Conservation (phyloP, 208 protist species). For the Strigomonas galati region DNA sequence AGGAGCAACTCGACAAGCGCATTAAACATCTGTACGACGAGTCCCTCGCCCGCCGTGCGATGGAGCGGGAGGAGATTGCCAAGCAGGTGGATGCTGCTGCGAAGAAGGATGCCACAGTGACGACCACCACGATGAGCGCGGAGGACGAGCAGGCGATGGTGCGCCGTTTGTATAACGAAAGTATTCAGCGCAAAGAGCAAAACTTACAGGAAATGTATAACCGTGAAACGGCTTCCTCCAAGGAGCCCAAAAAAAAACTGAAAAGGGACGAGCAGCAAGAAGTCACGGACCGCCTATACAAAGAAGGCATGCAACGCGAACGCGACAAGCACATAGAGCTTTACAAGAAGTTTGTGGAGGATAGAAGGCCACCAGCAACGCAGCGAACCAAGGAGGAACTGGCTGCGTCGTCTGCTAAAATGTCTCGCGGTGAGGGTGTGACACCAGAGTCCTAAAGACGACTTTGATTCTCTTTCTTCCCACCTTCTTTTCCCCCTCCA, state of each 20-base stretch:
- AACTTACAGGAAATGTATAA: constrained; percentile 50
- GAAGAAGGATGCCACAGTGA: constrained; percentile 37
- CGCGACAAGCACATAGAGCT: constrained; percentile 70
- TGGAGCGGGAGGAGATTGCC: constrained; percentile 42
- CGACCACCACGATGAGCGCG: constrained; percentile 22
- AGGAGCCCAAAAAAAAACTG: constrained; percentile 31
- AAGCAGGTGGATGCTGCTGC: constrained; percentile 44
- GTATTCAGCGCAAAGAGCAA: constrained; percentile 40
- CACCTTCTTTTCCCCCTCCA: background rate
- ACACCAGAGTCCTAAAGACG: constrained; percentile 3
- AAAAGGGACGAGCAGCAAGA: constrained; percentile 34
- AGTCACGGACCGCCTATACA: constrained; percentile 56
- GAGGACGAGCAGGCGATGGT: constrained; percentile 52
- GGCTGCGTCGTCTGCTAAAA: constrained; percentile 46
- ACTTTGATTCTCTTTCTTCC: constrained; percentile 5
- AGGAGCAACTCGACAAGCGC: constrained; percentile 48
- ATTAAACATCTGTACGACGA: constrained; percentile 85
- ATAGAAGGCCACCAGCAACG: constrained; percentile 21
- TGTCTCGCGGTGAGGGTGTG: constrained; percentile 58
- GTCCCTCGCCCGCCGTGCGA: constrained; percentile 50
- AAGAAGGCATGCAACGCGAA: constrained; percentile 71
- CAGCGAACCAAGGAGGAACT: constrained; percentile 35
- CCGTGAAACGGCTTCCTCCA: constrained; percentile 25
- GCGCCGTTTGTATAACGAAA: constrained; percentile 67
- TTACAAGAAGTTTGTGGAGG: constrained; percentile 73